Evolutionary conservation across 768 basidiomycete genomes (phyloP).

Genomic region (Russula lepida): DNA sequence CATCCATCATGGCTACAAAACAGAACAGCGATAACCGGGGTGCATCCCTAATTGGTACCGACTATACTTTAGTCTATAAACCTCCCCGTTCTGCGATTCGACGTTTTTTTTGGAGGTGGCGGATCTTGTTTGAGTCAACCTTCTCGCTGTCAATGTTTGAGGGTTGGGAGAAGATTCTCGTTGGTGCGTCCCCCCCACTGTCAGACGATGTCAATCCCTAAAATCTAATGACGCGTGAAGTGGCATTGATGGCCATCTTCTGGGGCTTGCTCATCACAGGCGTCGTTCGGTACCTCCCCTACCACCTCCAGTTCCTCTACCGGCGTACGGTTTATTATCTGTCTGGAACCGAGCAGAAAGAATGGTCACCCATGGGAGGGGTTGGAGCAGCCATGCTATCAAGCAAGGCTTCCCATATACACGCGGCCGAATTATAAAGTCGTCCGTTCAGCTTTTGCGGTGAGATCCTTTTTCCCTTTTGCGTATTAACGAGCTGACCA

Average conservation of each 20-base stretch:
- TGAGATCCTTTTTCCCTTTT: neutral
- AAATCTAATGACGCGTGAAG: neutral
- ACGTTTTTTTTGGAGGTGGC: constrained; percentile 40
- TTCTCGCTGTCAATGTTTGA: constrained; percentile 54
- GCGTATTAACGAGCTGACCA: neutral
- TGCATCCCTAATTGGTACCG: constrained; percentile 21
- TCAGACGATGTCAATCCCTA: constrained; percentile 5
- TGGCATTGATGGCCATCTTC: constrained; percentile 29
- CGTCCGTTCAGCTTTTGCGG: neutral
- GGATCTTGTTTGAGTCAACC: constrained; percentile 50
- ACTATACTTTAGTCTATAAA: constrained; percentile 23
- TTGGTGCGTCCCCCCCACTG: constrained; percentile 35
- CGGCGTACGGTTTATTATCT: constrained; percentile 55
- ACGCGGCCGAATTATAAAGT: constrained; percentile 5
- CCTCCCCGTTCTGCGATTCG: constrained; percentile 23
- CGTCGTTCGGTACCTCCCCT: constrained; percentile 49
- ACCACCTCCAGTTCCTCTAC: constrained; percentile 44
- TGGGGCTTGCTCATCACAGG: constrained; percentile 42
- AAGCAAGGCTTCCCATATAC: neutral
- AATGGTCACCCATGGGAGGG: constrained; percentile 1
- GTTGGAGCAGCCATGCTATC: constrained; percentile 3
- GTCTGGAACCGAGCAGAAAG: constrained; percentile 38
- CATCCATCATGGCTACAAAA: constrained; percentile 1
- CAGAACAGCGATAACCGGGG: neutral
- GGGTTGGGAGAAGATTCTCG: constrained; percentile 58